Base-by-base conservation (phyloP, 1,284 basidiomycete genomes). In the Leccinum angustisporum region DNA sequence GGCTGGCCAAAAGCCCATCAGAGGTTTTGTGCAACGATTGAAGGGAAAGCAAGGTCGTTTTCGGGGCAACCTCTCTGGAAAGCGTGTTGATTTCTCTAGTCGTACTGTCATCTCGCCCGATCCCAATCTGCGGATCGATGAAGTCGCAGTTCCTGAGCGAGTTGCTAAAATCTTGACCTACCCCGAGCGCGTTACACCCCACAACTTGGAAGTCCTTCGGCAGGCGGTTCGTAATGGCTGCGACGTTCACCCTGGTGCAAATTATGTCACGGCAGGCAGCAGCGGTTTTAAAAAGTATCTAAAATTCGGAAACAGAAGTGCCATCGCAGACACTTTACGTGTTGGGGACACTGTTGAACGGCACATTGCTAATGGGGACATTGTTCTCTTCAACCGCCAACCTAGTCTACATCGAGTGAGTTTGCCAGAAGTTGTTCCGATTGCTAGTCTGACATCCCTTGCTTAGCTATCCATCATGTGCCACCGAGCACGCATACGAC, bases 11-110 rank as follows among this genome's bases (percentile, higher is more conserved):
- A 96, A 97, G 71, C 95, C 96, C 3, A 96, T 96, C 68, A 88
- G 95, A 63, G 97, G 97, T 14, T 98, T 99, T 73, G 97, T 98
- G 57, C 97, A 99, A 74, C 92, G 97, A 18, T 81, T 99, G 62
- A 99, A 99, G 80, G 97, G 97, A 52, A 99, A 99, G 76, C 95
- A 98, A 77, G 97, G 97, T 71, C 95, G 97, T 61, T 99, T 99
- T 80, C 87, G 97, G 76, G 97, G 97, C 33, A 99, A 99, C 75
- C 82, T 99, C 18, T 98, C 96, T 0, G 97, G 97, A 65, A 99
- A 99, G 77, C 94, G 97, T 77, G 97, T 99, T 68, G 97, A 99
- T 76, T 99, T 99, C 74, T 98, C 96, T 1, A 97, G 91, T 16
- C 91, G 97, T 70, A 99, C 97, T 5, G 97, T 99, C 77, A 99